phyloP scores from a whole-genome alignment of 2,329 filamentous ascomycete genomes.

The Bipolaris zeicola region DNA sequence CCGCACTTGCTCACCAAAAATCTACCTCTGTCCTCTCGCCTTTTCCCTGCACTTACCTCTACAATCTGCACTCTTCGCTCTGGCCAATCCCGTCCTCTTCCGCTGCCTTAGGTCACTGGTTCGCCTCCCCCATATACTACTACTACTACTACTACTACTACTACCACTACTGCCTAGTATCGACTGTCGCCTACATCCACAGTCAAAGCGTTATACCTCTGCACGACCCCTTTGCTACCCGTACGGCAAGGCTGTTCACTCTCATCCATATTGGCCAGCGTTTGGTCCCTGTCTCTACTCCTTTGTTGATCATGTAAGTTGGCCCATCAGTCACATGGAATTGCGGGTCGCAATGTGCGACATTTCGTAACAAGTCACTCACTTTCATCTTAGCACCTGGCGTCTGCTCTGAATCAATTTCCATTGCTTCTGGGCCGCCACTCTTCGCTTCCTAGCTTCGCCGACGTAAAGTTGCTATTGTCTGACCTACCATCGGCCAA shows the following conservation, averaged over 20 bases:
- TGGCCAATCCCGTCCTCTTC: conserved; percentile 34
- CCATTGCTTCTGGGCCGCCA: conserved; percentile 33
- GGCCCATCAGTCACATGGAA: conserved; percentile 36
- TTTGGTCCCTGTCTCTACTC: conserved; percentile 38
- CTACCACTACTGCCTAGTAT: conserved; percentile 26
- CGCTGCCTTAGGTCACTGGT: conserved; percentile 32
- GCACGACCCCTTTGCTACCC: conserved; percentile 26
- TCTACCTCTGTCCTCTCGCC: conserved; percentile 30
- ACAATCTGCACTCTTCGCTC: conserved; percentile 24
- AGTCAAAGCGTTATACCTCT: conserved; percentile 37
- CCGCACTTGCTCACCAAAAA: conserved; percentile 28
- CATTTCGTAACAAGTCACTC: conserved; percentile 39
- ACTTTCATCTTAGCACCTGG: conserved; percentile 45
- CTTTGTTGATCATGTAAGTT: conserved; percentile 49
- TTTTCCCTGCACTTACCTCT: conserved; percentile 37
- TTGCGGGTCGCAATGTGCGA: conserved; percentile 41
- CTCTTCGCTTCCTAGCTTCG: conserved; percentile 40
- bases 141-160: conserved; percentile 8
- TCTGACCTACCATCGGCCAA: conserved; percentile 34
- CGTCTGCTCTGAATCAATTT: conserved; percentile 45
- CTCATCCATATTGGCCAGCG: conserved; percentile 32
- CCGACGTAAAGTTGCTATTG: conserved; percentile 35
- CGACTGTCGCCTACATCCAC: conserved; percentile 34
- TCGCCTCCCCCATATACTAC: conserved; percentile 19
- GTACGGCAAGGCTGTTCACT: conserved; percentile 36